Base-by-base conservation (phyloP, 305 asterid species). In the Nicotiana rustica region DNA sequence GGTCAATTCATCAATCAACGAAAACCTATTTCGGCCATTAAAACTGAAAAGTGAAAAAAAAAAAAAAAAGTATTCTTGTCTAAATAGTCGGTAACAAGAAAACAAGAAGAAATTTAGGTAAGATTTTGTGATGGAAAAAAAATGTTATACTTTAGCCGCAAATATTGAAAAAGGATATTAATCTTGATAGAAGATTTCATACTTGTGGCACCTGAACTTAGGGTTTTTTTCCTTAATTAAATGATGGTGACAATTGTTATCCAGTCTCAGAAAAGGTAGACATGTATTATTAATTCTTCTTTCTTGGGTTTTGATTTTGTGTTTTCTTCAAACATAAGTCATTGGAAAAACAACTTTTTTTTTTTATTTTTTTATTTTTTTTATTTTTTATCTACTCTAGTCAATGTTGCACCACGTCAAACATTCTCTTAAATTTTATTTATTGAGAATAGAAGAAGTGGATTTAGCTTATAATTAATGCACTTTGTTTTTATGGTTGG, bases 161-260 rank as follows among this genome's bases (percentile, higher is more conserved):
- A 73, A 7, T 49, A 73, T 73, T 73, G 79, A 73, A 73, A 73
- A 59, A 59, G 25, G 25, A 6, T 59, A 59, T 8, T 17, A 59
- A 7, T 14, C 29, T 49, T 49, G 64, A 49, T 47, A 47, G 4
- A 71, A 71, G 78, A 19, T 6, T 71, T 71, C 79, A 47, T 71
- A 71, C 13, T 67, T 71, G 78, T 70, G 36, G 55, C 78, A 70
- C 78, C 78, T 70, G 78, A 70, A 41, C 21, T 52, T 44, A 5
- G 59, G 18, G 18, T n/a, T n/a, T 38, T 36, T 41, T 68, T 35
- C 36, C 56, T 33, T 10, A 69, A n/a, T 36, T 69, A 4, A 70
- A 70, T 2, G 78, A 70, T 70, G 33, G 60, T 44, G 60, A 44
- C 78, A 41, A 19, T 70, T 70, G 59, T 70, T 70, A 38, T 70